A percentile compares a stretch with the other conserved stretches of the same genome.
These are phyloP conservation scores for Salvia sclarea DNA, from an alignment of 305 asterid genomes.

Conservation along the genomic window DNA sequence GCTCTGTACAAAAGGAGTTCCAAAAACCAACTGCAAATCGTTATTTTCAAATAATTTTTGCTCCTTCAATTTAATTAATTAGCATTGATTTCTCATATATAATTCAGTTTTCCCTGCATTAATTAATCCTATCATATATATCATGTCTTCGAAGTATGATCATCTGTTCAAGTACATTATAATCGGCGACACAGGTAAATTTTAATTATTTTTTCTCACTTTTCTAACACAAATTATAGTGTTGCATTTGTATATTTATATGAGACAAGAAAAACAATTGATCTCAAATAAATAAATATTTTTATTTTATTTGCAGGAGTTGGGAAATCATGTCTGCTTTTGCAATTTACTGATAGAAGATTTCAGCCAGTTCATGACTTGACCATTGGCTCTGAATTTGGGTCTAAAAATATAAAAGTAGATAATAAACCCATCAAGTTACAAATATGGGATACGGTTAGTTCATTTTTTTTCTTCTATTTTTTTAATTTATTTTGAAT, in stretches of 20 bases:
- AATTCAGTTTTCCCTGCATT: too few relatives aligned
- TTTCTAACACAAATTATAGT: too few relatives aligned
- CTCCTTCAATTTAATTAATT: too few relatives aligned
- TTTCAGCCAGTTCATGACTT: conserved; percentile 82
- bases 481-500: too few relatives aligned
- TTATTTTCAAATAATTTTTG: too few relatives aligned
- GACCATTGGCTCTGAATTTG: conserved; percentile 84
- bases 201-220: too few relatives aligned
- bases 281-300: background rate
- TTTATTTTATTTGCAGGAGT: conserved; percentile 72
- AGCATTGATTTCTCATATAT: too few relatives aligned
- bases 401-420: conserved; percentile 72
- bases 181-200: conserved; percentile 81
- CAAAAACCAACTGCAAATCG: too few relatives aligned
- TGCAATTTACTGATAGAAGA: conserved; percentile 81
- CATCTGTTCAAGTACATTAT: conserved; percentile 83
- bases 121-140: conserved; percentile 22
- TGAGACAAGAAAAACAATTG: too few relatives aligned
- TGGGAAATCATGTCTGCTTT: conserved; percentile 85
- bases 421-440: conserved; percentile 72
- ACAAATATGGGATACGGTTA: conserved; percentile 29
- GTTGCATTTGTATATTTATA: too few relatives aligned
- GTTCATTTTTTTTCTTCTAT: background rate
- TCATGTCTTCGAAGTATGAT: conserved; percentile 61
- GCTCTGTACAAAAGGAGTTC: too few relatives aligned